Percentiles rank a stretch among this genome's conserved stretches.
Conservation (phyloP, 257 asterid species). For the Penstemon davidsonii region DNA sequence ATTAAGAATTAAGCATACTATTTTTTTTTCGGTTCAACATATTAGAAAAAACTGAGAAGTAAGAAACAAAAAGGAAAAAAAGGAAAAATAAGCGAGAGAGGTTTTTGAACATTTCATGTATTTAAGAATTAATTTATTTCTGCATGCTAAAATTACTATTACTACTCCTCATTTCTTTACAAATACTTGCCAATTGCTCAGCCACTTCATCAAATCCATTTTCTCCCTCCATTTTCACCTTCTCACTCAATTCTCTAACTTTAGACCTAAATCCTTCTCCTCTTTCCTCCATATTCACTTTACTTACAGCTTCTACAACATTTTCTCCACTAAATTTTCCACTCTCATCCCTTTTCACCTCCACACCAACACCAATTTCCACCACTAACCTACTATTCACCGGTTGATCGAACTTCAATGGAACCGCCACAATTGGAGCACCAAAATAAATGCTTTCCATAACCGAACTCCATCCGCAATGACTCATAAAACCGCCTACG, state of each 20-base stretch:
- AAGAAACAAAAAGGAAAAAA: no score
- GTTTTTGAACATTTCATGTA: no score
- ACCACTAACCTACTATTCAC: conserved; percentile 27
- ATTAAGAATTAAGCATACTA: no score
- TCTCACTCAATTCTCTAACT: no score
- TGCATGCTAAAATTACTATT: no score
- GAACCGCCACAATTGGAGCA: conserved; percentile 35
- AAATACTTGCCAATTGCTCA: conserved; percentile 21
- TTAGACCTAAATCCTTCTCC: conserved; percentile 17
- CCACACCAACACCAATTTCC: not conserved
- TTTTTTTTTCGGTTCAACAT: no score
- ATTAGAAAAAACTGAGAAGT: no score
- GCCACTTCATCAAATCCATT: conserved; percentile 1
- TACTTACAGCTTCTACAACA: conserved; percentile 28
- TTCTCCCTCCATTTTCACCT: conserved; percentile 19
- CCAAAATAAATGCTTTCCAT: conserved; percentile 26
- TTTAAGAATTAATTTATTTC: no score
- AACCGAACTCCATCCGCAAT: conserved; percentile 44
- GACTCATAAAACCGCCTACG: conserved; percentile 40
- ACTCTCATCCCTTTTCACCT: conserved; percentile 29
- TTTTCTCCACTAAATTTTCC: conserved; percentile 24
- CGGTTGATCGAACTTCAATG: conserved; percentile 34
- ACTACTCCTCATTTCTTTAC: not conserved
- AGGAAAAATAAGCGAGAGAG: no score
- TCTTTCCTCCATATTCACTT: conserved; percentile 23